Percentiles rank a stretch among this genome's conserved stretches.
Evolutionary conservation across 179 eudicot genomes (phyloP).

Genomic region (Drosera spatulata): DNA sequence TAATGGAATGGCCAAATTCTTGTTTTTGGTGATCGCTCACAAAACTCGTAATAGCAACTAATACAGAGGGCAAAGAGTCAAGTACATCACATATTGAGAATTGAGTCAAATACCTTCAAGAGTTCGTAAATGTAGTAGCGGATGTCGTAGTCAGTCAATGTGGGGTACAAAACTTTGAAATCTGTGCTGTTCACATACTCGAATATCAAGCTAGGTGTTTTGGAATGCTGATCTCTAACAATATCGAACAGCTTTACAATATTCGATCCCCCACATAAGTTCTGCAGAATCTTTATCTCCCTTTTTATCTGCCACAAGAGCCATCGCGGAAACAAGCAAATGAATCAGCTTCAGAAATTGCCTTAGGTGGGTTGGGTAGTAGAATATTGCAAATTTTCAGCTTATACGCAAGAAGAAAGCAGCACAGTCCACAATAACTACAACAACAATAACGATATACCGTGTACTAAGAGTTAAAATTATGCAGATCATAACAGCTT

Average conservation of each 20-base stretch:
- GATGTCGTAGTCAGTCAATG: constrained; percentile 77
- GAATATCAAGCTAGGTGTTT: constrained; percentile 94
- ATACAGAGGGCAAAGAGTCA: not conserved
- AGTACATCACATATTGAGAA: not conserved
- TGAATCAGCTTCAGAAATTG: too few species aligned
- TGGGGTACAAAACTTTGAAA: constrained; percentile 90
- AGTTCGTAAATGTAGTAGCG: constrained; percentile 93
- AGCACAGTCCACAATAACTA: constrained; percentile 10
- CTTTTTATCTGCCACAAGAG: constrained; percentile 60
- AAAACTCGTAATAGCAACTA: too few species aligned
- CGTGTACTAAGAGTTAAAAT: too few species aligned
- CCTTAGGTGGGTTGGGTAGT: too few species aligned
- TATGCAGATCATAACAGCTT: too few species aligned
- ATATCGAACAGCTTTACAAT: constrained; percentile 89
- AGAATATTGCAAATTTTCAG: not conserved
- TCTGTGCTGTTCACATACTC: constrained; percentile 90
- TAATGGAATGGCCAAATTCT: not conserved
- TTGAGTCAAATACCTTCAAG: constrained; percentile 47
- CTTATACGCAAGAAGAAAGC: not conserved
- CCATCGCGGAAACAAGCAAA: not conserved
- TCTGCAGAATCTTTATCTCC: constrained; percentile 89
- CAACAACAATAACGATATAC: too few species aligned
- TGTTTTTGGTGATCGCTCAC: too few species aligned
- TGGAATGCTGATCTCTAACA: constrained; percentile 94
- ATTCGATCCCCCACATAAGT: constrained; percentile 94